These are phyloP conservation scores for Amanita muscaria DNA, from an alignment of 768 basidiomycete genomes.

Conservation along the genomic window DNA sequence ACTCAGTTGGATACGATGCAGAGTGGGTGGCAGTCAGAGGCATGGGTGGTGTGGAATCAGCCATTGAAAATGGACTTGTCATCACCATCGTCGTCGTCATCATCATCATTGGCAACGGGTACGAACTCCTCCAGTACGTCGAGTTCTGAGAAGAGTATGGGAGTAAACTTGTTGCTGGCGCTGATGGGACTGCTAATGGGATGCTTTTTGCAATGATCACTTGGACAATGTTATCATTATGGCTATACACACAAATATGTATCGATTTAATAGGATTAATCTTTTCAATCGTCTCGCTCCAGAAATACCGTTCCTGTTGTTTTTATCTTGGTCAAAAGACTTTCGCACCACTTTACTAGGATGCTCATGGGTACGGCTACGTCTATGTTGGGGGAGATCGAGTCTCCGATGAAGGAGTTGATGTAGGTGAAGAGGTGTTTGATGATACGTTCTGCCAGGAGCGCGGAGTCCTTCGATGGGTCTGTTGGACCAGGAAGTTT, in stretches of 20 bases:
- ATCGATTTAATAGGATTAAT: too few species aligned
- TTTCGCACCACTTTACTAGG: constrained; percentile 67
- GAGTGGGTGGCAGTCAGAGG: constrained; percentile 32
- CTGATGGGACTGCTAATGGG: too few species aligned
- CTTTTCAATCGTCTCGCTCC: constrained; percentile 31
- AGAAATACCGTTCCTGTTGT: constrained; percentile 55
- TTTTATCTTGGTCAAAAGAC: constrained; percentile 48
- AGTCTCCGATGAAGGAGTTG: constrained; percentile 49
- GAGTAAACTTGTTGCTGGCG: too few species aligned
- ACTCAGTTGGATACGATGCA: constrained; percentile 32
- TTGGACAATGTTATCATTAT: too few species aligned
- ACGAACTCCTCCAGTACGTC: background rate
- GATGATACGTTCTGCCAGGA: constrained; percentile 60
- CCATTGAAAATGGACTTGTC: constrained; percentile 28
- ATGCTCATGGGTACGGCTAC: constrained; percentile 52
- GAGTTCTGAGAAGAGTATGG: background rate
- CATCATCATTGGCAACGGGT: too few species aligned
- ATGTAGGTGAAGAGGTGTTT: constrained; percentile 73
- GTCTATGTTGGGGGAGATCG: constrained; percentile 30
- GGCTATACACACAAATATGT: too few species aligned
- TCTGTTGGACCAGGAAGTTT: constrained; percentile 13
- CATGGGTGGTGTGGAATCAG: constrained; percentile 48
- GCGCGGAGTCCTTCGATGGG: constrained; percentile 35
- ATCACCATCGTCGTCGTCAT: too few species aligned
- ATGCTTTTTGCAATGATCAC: too few species aligned